phyloP scores from a whole-genome alignment of 495 filamentous ascomycete genomes.

The Trichoderma reesei region DNA sequence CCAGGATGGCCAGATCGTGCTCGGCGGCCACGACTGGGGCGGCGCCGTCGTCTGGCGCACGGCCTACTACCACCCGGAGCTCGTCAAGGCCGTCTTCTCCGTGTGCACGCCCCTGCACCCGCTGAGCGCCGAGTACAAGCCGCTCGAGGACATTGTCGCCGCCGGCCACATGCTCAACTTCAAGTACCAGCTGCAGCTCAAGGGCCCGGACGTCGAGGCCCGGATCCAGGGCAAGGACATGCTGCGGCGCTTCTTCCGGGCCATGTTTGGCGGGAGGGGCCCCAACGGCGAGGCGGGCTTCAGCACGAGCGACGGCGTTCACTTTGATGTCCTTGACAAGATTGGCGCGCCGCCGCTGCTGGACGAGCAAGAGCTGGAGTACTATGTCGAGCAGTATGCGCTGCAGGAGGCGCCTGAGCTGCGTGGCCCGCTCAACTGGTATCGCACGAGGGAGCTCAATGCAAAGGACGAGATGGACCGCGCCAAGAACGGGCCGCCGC shows the following conservation, averaged over 20 bases:
- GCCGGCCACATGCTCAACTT: slow-evolving; percentile 56
- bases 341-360: slow-evolving; percentile 48
- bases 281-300: slow-evolving; percentile 46
- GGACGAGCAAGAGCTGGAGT: slow-evolving; percentile 60
- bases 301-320: slow-evolving; percentile 44
- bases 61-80: slow-evolving; percentile 59
- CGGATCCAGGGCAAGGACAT: slow-evolving; percentile 41
- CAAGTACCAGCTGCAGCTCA: slow-evolving; percentile 73
- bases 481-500: slow-evolving; percentile 21
- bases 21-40: slow-evolving; percentile 87
- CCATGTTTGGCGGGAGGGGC: slow-evolving; percentile 55
- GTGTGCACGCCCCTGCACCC: slow-evolving; percentile 72
- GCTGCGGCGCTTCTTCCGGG: slow-evolving; percentile 57
- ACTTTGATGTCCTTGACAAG: slow-evolving; percentile 36
- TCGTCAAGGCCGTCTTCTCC: slow-evolving; percentile 63
- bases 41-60: slow-evolving; percentile 47
- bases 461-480: slow-evolving; percentile 59
- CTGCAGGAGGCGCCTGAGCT: slow-evolving; percentile 48
- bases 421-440: slow-evolving; percentile 78
- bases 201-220: slow-evolving; percentile 53
- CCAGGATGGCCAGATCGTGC: slow-evolving; percentile 32
- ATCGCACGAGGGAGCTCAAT: slow-evolving; percentile 61
- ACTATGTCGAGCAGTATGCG: slow-evolving; percentile 60
- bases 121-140: slow-evolving; percentile 28
- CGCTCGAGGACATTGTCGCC: slow-evolving; percentile 45